phyloP scores from a whole-genome alignment of 345 rosid species.

The Pseudoturritis turrita region DNA sequence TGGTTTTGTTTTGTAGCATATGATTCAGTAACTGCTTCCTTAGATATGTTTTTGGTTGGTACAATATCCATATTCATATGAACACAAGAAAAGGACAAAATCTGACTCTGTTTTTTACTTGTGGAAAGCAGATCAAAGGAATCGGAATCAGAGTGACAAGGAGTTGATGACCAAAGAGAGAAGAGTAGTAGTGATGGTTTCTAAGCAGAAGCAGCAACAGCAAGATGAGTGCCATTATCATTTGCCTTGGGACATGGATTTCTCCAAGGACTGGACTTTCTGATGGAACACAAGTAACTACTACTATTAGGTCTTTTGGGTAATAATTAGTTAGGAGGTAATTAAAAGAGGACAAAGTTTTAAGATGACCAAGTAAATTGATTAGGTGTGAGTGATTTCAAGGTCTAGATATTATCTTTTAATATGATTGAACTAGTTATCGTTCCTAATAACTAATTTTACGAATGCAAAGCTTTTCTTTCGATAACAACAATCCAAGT shows the following conservation, averaged over 20 bases:
- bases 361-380: background rate
- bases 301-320: slow-evolving; percentile 1
- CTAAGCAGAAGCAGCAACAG: background rate
- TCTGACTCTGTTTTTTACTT: background rate
- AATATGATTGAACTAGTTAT: background rate
- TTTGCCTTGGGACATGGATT: slow-evolving; percentile 23
- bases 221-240: slow-evolving; percentile 20
- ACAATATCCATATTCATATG: background rate
- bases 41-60: background rate
- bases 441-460: background rate
- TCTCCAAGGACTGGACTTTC: slow-evolving; percentile 14
- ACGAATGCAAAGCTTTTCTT: too few species aligned
- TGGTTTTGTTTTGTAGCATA: background rate
- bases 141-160: background rate
- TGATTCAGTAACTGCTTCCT: background rate
- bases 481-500: too few species aligned
- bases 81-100: background rate
- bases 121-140: slow-evolving; percentile 1
- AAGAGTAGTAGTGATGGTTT: background rate
- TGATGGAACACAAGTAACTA: background rate
- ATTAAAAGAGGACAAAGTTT: background rate
- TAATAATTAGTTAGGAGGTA: background rate
- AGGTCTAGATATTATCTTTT: background rate
- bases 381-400: too few species aligned
- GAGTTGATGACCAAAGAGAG: background rate